Evolutionary conservation across 768 basidiomycete genomes (phyloP), one percentile per base, ranked within the genome.

Genomic region (Boletus rubescentipes): DNA sequence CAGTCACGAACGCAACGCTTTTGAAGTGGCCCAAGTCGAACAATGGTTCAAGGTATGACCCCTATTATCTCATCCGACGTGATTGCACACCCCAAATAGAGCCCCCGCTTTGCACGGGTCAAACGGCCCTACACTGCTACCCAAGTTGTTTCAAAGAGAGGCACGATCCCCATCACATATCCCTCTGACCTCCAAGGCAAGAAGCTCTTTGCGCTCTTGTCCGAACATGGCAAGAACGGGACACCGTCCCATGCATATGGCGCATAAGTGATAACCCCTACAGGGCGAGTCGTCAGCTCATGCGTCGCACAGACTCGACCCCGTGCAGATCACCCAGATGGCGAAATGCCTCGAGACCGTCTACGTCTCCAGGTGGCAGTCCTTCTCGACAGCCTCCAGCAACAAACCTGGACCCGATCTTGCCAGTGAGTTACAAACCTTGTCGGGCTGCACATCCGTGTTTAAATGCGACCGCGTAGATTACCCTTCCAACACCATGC

Each of bases 391-490:
- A 3, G 97, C 97, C 2, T 89, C 91, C 0, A 89, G 85, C 68
- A 88, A 98, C 60, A 97, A 99, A 73, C 97, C 97, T 21, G 97
- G 97, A 31, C 97, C 97, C 12, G 96, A 98, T 81, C 89, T 98
- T 64, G 96, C 96, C 59, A 93, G 93, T 91, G 61, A 60, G 78
- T 67, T 23, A n/a, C n/a, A n/a, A n/a, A 40, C 10, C 9, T 18
- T n/a, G 32, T 9, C 7, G n/a, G n/a, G n/a, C n/a, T n/a, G n/a
- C n/a, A n/a, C n/a, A n/a, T n/a, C 2, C 11, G 18, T 32, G 43
- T 39, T 31, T 54, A 51, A 62, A n/a, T 23, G 36, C 20, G n/a
- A 61, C 26, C 15, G 21, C 32, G 0, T 53, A 93, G 95, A 98
- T 72, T 98, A 98, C 74, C 97, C 97, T 2, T 96, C 91, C 46